Conservation (phyloP, 805 yeast genomes). For the Blastobotrys chiropterorum region DNA sequence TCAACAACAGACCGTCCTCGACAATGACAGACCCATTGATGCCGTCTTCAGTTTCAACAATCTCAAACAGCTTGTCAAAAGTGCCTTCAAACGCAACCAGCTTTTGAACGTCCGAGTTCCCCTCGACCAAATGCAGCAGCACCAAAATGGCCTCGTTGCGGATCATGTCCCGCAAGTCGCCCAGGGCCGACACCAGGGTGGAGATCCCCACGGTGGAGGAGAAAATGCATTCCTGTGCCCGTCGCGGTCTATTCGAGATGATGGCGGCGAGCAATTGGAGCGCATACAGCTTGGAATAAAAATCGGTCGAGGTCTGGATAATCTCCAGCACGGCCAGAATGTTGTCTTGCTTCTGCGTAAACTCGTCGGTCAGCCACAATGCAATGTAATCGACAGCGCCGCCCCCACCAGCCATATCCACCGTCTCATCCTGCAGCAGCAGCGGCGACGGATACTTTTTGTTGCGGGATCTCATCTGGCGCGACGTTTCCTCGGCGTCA, state of each 20-base stretch:
- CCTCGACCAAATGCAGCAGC: conserved; percentile 75
- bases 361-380: conserved; percentile 90
- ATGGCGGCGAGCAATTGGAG: conserved; percentile 81
- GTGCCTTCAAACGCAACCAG: conserved; percentile 92
- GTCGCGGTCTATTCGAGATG: conserved; percentile 63
- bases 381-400: conserved; percentile 72
- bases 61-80: conserved; percentile 73
- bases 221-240: conserved; percentile 68
- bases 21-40: conserved; percentile 83
- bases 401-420: conserved; percentile 54
- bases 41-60: conserved; percentile 84
- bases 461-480: conserved; percentile 35
- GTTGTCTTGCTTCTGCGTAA: conserved; percentile 51
- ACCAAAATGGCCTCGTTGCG: conserved; percentile 78
- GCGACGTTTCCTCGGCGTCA: conserved; percentile 35
- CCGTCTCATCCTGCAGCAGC: conserved; percentile 47
- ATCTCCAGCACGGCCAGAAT: conserved; percentile 46
- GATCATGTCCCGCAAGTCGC: too few species aligned
- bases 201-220: conserved; percentile 76
- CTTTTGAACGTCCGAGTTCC: conserved; percentile 82
- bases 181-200: conserved; percentile 54
- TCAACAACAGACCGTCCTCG: conserved; percentile 76
- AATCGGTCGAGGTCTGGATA: conserved; percentile 48
- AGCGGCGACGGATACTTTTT: conserved; percentile 27
- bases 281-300: conserved; percentile 73